phyloP scores from a whole-genome alignment of 2,329 filamentous ascomycete species.

The Colletotrichum liriopes region DNA sequence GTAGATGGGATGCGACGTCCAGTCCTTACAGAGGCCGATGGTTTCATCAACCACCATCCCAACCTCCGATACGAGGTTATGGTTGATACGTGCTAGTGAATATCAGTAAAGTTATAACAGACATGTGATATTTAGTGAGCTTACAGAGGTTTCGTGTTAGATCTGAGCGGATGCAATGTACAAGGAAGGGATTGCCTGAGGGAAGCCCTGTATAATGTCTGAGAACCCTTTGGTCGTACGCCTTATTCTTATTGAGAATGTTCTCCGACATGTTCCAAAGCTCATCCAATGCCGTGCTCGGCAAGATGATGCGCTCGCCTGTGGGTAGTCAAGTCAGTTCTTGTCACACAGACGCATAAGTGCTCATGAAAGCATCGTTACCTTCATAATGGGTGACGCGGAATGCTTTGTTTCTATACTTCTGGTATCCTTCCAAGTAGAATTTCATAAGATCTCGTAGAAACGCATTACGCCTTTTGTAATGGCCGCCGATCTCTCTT shows the following conservation, averaged over 20 bases:
- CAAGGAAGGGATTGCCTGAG: constrained; percentile 29
- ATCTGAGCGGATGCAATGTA: constrained; percentile 30
- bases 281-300: constrained; percentile 22
- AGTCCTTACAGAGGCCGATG: constrained; percentile 54
- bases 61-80: constrained; percentile 17
- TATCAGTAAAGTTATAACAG: background rate
- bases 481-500: constrained; percentile 23
- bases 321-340: too few relatives aligned
- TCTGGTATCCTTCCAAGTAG: constrained; percentile 22
- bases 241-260: constrained; percentile 29
- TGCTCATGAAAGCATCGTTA: background rate
- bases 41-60: constrained; percentile 48
- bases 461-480: constrained; percentile 25
- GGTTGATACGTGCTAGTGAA: constrained; percentile 4
- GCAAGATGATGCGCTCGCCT: constrained; percentile 24
- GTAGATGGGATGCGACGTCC: constrained; percentile 55
- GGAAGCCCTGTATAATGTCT: constrained; percentile 31
- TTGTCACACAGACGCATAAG: too few relatives aligned
- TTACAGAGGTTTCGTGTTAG: constrained; percentile 24
- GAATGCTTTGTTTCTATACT: constrained; percentile 16
- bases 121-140: background rate
- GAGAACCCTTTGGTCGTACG: constrained; percentile 29
- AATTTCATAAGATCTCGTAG: constrained; percentile 23
- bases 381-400: constrained; percentile 28
- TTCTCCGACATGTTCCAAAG: constrained; percentile 29